Conservation (phyloP, 2,329 filamentous ascomycete species). For the Aspergillus sp. region DNA sequence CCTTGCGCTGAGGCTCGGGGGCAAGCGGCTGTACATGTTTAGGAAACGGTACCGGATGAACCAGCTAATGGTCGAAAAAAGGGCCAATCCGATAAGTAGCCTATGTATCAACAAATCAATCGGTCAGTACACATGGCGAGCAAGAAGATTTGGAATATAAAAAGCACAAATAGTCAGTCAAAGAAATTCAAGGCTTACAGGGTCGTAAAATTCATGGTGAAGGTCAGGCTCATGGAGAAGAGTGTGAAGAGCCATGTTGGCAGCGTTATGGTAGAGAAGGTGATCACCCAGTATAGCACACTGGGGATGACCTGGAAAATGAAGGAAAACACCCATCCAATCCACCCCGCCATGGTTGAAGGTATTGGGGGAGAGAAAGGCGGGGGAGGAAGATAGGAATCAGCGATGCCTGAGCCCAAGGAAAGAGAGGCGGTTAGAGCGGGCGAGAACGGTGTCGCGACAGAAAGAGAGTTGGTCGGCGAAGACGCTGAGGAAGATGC, state of each 20-base stretch:
- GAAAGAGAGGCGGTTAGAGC: constrained; percentile 17
- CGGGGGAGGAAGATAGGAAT: constrained; percentile 18
- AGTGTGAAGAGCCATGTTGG: constrained; percentile 85
- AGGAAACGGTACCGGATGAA: constrained; percentile 91
- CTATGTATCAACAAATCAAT: constrained; percentile 32
- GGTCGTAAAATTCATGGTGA: constrained; percentile 98
- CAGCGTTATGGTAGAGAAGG: constrained; percentile 80
- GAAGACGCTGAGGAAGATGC: neutral
- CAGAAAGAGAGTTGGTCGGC: constrained; percentile 2
- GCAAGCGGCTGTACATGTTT: constrained; percentile 93
- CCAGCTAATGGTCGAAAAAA: constrained; percentile 87
- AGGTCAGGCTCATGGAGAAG: constrained; percentile 87
- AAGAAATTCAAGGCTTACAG: constrained; percentile 53
- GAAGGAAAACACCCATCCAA: constrained; percentile 47
- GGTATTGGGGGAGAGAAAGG: constrained; percentile 24
- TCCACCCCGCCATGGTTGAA: constrained; percentile 39
- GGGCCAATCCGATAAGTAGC: constrained; percentile 68
- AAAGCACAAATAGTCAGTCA: neutral
- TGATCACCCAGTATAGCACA: constrained; percentile 71
- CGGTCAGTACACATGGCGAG: neutral
- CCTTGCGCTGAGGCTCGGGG: constrained; percentile 91
- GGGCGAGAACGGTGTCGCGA: constrained; percentile 6
- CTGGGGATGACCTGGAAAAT: constrained; percentile 52
- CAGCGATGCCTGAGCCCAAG: constrained; percentile 12
- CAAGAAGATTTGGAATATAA: neutral